Conservation (phyloP, 2,329 filamentous ascomycete genomes). For the Arthroderma sp. region DNA sequence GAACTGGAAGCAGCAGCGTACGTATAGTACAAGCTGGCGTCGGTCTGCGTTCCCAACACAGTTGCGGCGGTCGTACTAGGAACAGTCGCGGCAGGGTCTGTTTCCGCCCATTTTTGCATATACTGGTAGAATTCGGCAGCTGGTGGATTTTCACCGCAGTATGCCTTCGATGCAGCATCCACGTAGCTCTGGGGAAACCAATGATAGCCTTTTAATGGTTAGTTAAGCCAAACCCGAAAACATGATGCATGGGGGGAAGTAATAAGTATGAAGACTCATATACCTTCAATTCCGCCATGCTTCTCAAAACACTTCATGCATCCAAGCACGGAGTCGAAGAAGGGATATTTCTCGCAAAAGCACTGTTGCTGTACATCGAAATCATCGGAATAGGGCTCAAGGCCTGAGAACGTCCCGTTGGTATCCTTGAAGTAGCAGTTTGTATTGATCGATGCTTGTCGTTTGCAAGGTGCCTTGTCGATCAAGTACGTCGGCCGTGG, state of each 20-base stretch:
- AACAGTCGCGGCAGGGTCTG: background rate
- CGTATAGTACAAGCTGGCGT: constrained; percentile 4
- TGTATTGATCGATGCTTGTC: background rate
- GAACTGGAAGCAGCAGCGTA: background rate
- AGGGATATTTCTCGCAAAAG: constrained; percentile 4
- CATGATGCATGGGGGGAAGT: background rate
- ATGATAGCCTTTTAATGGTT: background rate
- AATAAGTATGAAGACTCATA: background rate
- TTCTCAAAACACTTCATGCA: constrained; percentile 6
- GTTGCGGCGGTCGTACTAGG: constrained; percentile 3
- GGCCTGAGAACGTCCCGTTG: background rate
- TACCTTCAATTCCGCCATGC: constrained; percentile 6
- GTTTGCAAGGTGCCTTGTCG: background rate
- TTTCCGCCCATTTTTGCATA: background rate
- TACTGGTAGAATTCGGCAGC: background rate
- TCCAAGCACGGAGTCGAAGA: constrained; percentile 2
- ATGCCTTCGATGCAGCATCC: background rate
- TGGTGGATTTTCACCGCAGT: background rate
- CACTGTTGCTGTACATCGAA: constrained; percentile 5
- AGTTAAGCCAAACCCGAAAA: background rate
- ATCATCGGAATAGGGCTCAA: background rate
- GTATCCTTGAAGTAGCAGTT: constrained; percentile 1
- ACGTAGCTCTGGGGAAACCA: constrained; percentile 6
- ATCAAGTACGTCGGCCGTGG: background rate
- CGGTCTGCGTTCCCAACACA: constrained; percentile 1